Evolutionary conservation across 345 rosid genomes (phyloP).

Genomic region (Gossypium rotundifolium): DNA sequence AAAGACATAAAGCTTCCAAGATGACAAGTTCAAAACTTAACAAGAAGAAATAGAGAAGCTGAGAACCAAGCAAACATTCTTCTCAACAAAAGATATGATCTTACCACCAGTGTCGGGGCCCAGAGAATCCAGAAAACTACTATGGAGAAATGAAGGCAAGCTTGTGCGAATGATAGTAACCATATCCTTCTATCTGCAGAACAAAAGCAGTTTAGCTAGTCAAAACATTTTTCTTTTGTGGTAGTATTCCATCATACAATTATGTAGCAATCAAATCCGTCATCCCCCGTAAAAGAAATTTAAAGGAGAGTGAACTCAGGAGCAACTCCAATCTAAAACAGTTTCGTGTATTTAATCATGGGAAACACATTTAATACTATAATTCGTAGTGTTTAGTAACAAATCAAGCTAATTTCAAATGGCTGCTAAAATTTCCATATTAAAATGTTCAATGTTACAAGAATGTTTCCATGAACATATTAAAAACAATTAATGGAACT

Average conservation of each 20-base stretch:
- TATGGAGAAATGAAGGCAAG: constrained; percentile 77
- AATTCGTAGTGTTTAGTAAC: neutral
- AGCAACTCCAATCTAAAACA: neutral
- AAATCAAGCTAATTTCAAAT: neutral
- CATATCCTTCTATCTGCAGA: constrained; percentile 75
- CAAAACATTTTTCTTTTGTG: neutral
- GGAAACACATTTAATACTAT: neutral
- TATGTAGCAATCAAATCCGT: neutral
- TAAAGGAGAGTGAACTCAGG: neutral
- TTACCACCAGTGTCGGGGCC: constrained; percentile 93
- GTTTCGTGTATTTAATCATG: neutral
- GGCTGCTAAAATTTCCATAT: neutral
- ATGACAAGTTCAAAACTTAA: neutral
- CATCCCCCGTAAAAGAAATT: neutral
- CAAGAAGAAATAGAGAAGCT: constrained; percentile 8
- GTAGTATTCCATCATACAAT: neutral
- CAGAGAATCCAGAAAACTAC: constrained; percentile 86
- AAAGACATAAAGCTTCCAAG: neutral
- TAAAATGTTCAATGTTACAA: neutral
- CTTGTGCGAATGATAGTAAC: constrained; percentile 72
- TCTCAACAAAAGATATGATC: constrained; percentile 18
- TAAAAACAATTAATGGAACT: neutral
- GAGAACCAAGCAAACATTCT: constrained; percentile 6
- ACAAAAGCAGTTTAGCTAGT: neutral
- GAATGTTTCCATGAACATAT: neutral